These are phyloP conservation scores for Mesotaenium endlicherianum DNA, from an alignment of 139 green algal species.

Conservation along the genomic window DNA sequence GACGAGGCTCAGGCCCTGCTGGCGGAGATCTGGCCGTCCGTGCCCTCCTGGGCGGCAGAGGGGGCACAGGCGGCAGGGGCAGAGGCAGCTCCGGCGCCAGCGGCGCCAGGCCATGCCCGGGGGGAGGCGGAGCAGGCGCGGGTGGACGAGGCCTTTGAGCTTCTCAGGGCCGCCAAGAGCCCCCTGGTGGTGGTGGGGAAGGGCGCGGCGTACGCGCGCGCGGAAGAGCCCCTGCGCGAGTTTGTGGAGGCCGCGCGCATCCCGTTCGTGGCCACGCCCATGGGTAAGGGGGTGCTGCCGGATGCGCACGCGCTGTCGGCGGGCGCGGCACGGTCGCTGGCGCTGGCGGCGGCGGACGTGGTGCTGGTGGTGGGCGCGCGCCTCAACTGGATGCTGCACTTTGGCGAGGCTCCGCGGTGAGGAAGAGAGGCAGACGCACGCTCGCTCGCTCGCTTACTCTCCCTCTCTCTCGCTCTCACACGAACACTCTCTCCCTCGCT, in stretches of 20 bases:
- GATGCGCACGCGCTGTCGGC: constrained; percentile 61
- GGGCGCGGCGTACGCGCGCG: constrained; percentile 59
- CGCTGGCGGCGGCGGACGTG: constrained; percentile 69
- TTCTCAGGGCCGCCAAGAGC: constrained; percentile 38
- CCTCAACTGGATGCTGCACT: constrained; percentile 84
- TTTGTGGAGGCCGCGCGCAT: constrained; percentile 61
- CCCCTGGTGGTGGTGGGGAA: constrained; percentile 77
- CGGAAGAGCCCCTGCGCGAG: constrained; percentile 43
- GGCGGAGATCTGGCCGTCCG: not conserved
- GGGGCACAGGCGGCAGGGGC: not conserved
- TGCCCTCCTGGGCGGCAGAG: not conserved
- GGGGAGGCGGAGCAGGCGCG: not conserved
- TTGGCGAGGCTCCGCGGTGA: constrained; percentile 69
- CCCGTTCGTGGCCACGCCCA: constrained; percentile 71
- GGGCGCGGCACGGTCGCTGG: constrained; percentile 66
- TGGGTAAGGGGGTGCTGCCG: constrained; percentile 75
- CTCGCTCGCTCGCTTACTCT: not conserved
- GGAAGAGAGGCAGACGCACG: not conserved
- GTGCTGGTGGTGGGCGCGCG: constrained; percentile 69
- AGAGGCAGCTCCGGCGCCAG: not conserved
- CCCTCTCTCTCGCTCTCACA: not conserved
- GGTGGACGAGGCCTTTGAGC: not conserved
- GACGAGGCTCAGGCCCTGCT: constrained; percentile 22
- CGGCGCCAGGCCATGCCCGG: not conserved
- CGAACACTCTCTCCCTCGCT: constrained; percentile 1